Evolutionary conservation across 2,329 filamentous ascomycete species (phyloP), one percentile per base, ranked within the genome.

Genomic region (Monilinia vaccinii-corymbosi): DNA sequence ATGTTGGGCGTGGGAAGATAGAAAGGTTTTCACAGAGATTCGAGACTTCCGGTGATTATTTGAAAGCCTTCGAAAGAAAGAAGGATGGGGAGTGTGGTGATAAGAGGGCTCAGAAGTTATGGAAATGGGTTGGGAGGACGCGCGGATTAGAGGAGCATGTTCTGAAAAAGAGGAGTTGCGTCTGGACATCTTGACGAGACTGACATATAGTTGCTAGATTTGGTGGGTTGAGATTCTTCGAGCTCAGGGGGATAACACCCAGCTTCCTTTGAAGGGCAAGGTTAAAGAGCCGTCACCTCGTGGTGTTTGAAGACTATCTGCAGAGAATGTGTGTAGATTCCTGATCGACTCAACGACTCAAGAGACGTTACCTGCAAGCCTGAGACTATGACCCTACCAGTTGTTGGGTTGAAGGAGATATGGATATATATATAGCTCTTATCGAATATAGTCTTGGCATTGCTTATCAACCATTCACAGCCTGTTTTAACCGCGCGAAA

Each of bases 1-100:
- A 68, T 82, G 79, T 14, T 78, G 78, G 50, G 71, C 71, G 66
- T 74, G 76, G 11, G 77, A 78, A 38, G 72, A 73, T 32, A 81
- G 71, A 63, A 66, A 67, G 46, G 42, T 34, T 31, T 38, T 31
- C 3, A 50, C 16, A 44, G 34, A 50, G 21, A 48, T 55, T 32
- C 42, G 52, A 31, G 42, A n/a, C 31, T 34, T 51, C 52, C 60
- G 56, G 36, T 60, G 53, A 36, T 40, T 25, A 31, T 34, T 59
- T 51, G 48, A 25, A 14, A 47, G 47, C 7, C 25, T n/a, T 9
- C 11, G 25, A 25, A 14, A 16, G 18, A 58, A 42, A 14, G 50
- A 48, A 38, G 23, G 47, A 31, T 48, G 60, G 8, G 55, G 55
- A 16, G 34, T 34, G 34, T 47, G 60, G 53, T 61, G 53, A 53